These are phyloP conservation scores for Lachnellula hyalina DNA, from an alignment of 2,329 filamentous ascomycete genomes.

Conservation along the genomic window DNA sequence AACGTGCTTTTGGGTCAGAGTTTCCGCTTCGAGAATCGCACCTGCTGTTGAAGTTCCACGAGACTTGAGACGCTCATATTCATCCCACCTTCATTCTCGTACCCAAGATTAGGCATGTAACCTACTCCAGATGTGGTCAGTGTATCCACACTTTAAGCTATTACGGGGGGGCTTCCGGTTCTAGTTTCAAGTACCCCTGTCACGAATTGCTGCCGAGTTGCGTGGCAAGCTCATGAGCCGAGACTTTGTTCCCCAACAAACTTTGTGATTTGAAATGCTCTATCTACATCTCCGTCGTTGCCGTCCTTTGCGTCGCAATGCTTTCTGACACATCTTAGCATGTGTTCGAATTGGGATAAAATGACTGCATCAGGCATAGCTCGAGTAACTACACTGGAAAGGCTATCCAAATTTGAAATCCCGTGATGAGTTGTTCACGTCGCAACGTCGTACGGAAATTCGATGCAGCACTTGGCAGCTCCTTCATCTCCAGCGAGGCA, in stretches of 20 bases:
- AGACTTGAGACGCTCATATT: not conserved
- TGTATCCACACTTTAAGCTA: not conserved
- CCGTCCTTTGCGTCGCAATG: not conserved
- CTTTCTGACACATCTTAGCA: not conserved
- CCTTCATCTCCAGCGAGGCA: too few relatives aligned
- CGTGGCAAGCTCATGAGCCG: not conserved
- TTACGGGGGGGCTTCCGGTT: not conserved
- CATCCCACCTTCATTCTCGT: not conserved
- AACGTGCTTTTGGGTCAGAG: too few relatives aligned
- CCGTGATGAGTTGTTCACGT: not conserved
- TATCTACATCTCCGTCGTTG: not conserved
- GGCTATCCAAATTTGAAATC: not conserved
- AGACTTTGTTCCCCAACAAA: not conserved
- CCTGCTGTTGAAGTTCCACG: too few relatives aligned
- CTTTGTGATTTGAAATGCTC: not conserved
- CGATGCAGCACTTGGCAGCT: too few relatives aligned
- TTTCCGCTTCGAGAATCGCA: too few relatives aligned
- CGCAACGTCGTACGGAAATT: not conserved
- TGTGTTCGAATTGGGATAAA: slow-evolving; percentile 9
- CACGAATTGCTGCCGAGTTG: not conserved
- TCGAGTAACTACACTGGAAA: slow-evolving; percentile 1
- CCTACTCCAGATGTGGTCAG: not conserved
- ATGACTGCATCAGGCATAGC: slow-evolving; percentile 17
- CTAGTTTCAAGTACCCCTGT: not conserved
- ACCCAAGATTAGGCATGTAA: not conserved